These are phyloP conservation scores for Umbelopsis sp. DNA, from an alignment of 192 early-diverging fungal species.

Conservation along the genomic window DNA sequence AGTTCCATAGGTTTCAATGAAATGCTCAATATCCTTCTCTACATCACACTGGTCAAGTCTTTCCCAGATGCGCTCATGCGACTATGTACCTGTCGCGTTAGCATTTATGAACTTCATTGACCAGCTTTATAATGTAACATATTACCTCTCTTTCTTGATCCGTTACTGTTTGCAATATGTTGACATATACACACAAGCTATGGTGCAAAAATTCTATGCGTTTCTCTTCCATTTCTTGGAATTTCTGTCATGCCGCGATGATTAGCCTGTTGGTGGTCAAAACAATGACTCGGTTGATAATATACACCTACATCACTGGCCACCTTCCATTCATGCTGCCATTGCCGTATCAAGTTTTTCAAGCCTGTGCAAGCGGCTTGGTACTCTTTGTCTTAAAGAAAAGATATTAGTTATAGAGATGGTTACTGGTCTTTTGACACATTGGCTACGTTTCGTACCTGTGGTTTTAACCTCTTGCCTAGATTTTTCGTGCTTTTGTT, in stretches of 20 bases:
- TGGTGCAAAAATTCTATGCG: constrained; percentile 70
- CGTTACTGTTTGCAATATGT: constrained; percentile 66
- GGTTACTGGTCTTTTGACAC: neutral
- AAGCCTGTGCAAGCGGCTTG: constrained; percentile 49
- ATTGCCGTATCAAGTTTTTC: constrained; percentile 49
- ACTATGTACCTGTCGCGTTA: constrained; percentile 31
- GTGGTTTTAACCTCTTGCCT: constrained; percentile 27
- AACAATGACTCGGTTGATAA: neutral
- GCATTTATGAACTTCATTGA: neutral
- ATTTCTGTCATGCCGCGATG: constrained; percentile 41
- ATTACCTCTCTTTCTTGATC: constrained; percentile 73
- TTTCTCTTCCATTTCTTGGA: constrained; percentile 73
- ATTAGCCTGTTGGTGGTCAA: neutral
- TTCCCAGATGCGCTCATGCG: constrained; percentile 73
- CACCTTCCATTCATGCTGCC: constrained; percentile 55
- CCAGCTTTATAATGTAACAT: neutral
- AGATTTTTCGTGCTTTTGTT: constrained; percentile 28
- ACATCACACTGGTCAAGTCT: constrained; percentile 68
- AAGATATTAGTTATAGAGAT: neutral
- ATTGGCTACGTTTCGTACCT: constrained; percentile 1
- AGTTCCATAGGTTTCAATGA: constrained; percentile 65
- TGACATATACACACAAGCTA: constrained; percentile 70
- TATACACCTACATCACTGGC: constrained; percentile 54
- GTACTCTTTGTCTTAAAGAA: constrained; percentile 56
- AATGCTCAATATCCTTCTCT: constrained; percentile 62